phyloP scores from a whole-genome alignment of 805 yeast species.

The Kazachstania martiniae region DNA sequence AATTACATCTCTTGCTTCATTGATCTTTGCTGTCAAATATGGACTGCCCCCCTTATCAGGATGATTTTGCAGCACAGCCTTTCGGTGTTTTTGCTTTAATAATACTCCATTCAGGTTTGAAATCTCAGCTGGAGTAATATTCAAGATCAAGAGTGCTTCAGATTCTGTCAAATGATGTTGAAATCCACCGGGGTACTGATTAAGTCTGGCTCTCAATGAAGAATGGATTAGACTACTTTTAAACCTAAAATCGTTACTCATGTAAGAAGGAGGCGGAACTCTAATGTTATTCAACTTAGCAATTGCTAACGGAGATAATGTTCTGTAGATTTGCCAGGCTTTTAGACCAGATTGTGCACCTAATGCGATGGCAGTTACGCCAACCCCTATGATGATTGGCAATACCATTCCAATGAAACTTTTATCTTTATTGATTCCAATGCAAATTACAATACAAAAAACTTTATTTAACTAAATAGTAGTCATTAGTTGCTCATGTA shows the following conservation, averaged over 20 bases:
- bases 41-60: conserved; percentile 95
- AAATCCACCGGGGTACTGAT: conserved; percentile 49
- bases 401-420: conserved; percentile 19
- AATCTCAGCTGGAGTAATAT: conserved; percentile 47
- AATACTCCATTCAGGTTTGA: conserved; percentile 35
- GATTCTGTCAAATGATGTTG: conserved; percentile 52
- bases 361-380: conserved; percentile 20
- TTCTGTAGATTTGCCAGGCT: conserved; percentile 23
- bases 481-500: too few relatives aligned
- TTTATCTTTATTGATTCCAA: too few relatives aligned
- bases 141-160: conserved; percentile 59
- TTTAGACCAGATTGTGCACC: conserved; percentile 19
- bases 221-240: conserved; percentile 9
- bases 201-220: conserved; percentile 9
- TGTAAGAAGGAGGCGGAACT: conserved; percentile 5
- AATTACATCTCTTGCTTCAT: conserved; percentile 80
- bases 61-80: conserved; percentile 78
- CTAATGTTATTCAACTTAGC: conserved; percentile 21
- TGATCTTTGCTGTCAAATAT: conserved; percentile 78
- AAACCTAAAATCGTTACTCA: conserved; percentile 8
- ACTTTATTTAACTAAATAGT: too few relatives aligned
- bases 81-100: conserved; percentile 72
- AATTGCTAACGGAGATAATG: conserved; percentile 19
- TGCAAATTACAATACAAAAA: too few relatives aligned
- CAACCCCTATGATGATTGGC: conserved; percentile 23